Base-by-base conservation (phyloP, 2,329 filamentous ascomycete genomes). In the Cordyceps fumosorosea region DNA sequence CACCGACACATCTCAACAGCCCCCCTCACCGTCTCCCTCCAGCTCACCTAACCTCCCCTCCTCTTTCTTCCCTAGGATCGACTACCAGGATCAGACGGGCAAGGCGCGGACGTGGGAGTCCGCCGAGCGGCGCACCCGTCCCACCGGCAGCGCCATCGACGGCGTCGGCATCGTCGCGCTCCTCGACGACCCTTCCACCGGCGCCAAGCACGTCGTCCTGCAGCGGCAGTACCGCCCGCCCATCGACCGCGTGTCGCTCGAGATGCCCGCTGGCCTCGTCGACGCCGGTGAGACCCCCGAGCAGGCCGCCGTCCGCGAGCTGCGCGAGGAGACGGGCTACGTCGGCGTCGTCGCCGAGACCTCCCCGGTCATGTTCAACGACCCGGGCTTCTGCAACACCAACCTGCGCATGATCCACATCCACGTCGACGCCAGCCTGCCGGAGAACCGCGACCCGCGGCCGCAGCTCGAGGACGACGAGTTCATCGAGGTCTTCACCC, bases 401-500 rank as follows among this genome's bases (percentile, higher is more conserved):
- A 89, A 87, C 67, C 75, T 87, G 48, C 80, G 81, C 60, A 87
- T 89, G 81, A 85, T 93, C 16, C 89, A 93, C 69, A 84, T 93
- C 48, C 82, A 79, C 1, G 84, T 93, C 65, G 89, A 93, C 72
- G 84, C 89, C 80, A 80, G 76, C 5, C 76, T 85, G 1, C 82
- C 87, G 0, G 86, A 86, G 67, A 93, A 93, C 70, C 82, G 87
- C 70, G 79, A 89, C 59, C 85, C 84, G 1, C 80, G 86, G 72
- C 86, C 89, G 0, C 77, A 89, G 70, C 79, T 93, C 7, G 89
- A 93, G 71, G 89, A 92, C 29, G 88, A 86, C 65, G 90, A 93
- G 75, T 93, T 92, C 70, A 93, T 93, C 69, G 89, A 93, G 72
- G 87, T 87, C 40, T 93, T 93, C 69, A 84, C 83, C 10, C 80